Base-by-base conservation (phyloP, 1,139 yeast genomes). In the Lodderomyces beijingensis region DNA sequence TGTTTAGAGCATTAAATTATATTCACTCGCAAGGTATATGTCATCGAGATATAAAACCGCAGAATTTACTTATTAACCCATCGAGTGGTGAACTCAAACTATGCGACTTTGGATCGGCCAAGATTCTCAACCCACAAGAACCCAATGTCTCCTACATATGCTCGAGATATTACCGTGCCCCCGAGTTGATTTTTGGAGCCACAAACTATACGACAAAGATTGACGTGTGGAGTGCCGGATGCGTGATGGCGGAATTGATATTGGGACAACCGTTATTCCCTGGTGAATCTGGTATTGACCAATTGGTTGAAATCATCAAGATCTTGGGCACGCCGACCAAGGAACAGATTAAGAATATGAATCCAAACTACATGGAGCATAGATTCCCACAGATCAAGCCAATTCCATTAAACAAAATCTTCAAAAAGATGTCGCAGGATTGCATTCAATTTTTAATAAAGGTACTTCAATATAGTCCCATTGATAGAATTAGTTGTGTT, bases 61-160 rank as follows among this genome's bases (percentile, higher is more conserved):
- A 93, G 53, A 91, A 91, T 59, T 70, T 91, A 40, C 69, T 91
- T 50, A 83, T 91, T 42, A 91, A 91, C 57, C 95, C 96, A 16
- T 72, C 76, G 30, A 72, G 81, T 7, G 94, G 95, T 10, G 76
- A 83, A 37, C 72, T 93, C 45, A 91, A 91, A 60, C 74, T 91
- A 32, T 91, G 98, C 61, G 98, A 91, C 62, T 91, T 91, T 58
- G 98, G 98, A n/a, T 79, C 93, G n/a, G 98, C 98, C 19, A 91
- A 91, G 58, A 82, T 85, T 37, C 71, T 91, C 40, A 85, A 83
- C 32, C 93, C 95, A 5, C 71, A 74, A 11, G 98, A 91, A 58
- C 96, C 96, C 28, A 89, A 89, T 55, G 98, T 91, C 20, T 83
- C 95, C 9, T 91, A 91, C 59, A 91, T 91, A 38, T 91, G 98